Conservation (phyloP, 805 yeast species). For the Candida railenensis region DNA sequence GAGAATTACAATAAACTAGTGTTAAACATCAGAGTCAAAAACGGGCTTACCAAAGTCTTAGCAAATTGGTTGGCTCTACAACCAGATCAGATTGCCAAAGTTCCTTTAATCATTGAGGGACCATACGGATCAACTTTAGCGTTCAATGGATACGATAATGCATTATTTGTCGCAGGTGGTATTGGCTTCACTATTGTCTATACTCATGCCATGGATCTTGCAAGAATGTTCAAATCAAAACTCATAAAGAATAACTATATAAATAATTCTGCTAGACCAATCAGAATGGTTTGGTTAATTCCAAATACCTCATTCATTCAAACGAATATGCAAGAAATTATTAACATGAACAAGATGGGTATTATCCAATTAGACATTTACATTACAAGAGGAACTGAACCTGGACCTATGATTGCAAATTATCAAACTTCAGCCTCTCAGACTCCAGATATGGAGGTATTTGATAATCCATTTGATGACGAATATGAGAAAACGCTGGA, state of each 20-base stretch:
- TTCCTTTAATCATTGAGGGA: conserved; percentile 17
- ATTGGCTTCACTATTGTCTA: conserved; percentile 6
- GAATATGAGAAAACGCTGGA: too few species aligned
- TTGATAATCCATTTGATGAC: neutral
- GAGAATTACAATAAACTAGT: conserved; percentile 33
- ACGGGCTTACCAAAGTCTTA: conserved; percentile 54
- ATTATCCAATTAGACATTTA: neutral
- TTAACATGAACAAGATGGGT: neutral
- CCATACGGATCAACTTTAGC: conserved; percentile 5
- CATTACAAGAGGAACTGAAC: conserved; percentile 3
- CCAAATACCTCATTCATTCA: conserved; percentile 3
- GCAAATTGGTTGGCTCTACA: conserved; percentile 25
- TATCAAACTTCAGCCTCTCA: neutral
- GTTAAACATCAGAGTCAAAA: conserved; percentile 50
- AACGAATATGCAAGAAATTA: conserved; percentile 6
- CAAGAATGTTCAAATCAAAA: conserved; percentile 2
- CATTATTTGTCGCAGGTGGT: conserved; percentile 5
- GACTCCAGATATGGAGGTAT: neutral
- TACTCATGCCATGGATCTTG: conserved; percentile 5
- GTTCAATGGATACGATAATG: conserved; percentile 5
- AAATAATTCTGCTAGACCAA: neutral
- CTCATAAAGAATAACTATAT: neutral
- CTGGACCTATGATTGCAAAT: neutral
- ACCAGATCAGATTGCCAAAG: conserved; percentile 22
- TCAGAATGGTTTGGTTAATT: conserved; percentile 4